Evolutionary conservation across 352 stramenopile genomes (phyloP).

Genomic region (Blastocystis sp.): DNA sequence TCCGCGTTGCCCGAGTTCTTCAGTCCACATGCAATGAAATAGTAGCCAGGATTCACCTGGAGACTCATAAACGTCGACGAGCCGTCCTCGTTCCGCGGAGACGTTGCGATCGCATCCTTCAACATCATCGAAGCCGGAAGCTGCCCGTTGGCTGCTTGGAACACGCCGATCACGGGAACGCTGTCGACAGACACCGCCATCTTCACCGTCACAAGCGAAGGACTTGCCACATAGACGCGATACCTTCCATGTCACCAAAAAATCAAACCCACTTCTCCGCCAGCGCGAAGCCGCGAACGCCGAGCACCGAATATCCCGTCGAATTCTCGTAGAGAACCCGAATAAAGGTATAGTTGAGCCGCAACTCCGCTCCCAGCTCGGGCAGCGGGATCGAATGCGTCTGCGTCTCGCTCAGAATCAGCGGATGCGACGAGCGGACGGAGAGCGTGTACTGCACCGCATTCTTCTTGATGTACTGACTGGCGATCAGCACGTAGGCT

Average conservation of each 20-base stretch:
- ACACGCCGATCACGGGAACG: constrained; percentile 9
- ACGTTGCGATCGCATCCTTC: background rate
- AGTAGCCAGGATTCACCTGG: background rate
- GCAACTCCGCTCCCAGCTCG: background rate
- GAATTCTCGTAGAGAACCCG: background rate
- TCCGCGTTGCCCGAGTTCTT: background rate
- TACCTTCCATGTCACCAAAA: background rate
- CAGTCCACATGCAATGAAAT: constrained; percentile 5
- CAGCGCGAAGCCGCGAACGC: background rate
- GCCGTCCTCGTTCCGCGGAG: background rate
- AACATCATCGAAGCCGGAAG: background rate
- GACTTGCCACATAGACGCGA: background rate
- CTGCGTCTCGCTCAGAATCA: background rate
- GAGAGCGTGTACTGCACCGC: background rate
- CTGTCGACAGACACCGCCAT: background rate
- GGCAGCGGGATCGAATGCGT: background rate
- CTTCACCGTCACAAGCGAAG: background rate
- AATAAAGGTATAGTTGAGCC: background rate
- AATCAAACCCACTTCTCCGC: background rate
- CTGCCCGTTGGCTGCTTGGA: background rate
- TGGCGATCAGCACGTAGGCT: constrained; percentile 12
- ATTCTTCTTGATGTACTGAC: background rate
- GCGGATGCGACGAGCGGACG: background rate
- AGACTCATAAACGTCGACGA: background rate
- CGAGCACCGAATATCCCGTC: background rate